Evolutionary conservation across 495 filamentous ascomycete species (phyloP).

Genomic region (Annulohypoxylon maeteangense): DNA sequence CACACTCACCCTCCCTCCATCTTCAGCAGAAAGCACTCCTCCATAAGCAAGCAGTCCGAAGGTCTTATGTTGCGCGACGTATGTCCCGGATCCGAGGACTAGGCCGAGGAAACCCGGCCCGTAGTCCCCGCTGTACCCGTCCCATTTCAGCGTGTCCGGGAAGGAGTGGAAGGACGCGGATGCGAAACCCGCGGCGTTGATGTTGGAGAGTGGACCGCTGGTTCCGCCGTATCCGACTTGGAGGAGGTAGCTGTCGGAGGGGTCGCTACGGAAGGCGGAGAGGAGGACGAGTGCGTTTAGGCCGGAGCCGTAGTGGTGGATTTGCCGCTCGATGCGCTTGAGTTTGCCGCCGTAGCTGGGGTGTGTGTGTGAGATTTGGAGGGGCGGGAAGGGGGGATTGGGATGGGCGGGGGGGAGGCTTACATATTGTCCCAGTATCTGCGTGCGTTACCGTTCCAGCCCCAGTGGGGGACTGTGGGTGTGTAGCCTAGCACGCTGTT

Average conservation of each 20-base stretch:
- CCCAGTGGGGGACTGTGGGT: slow-evolving; percentile 65
- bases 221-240: slow-evolving; percentile 61
- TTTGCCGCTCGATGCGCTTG: slow-evolving; percentile 61
- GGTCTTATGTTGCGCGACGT: slow-evolving; percentile 53
- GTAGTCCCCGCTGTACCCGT: slow-evolving; percentile 64
- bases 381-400: neutral
- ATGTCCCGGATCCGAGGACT: slow-evolving; percentile 56
- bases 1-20: slow-evolving; percentile 35
- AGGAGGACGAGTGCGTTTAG: slow-evolving; percentile 64
- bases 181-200: slow-evolving; percentile 61
- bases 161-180: slow-evolving; percentile 62
- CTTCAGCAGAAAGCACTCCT: slow-evolving; percentile 40
- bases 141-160: slow-evolving; percentile 62
- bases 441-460: slow-evolving; percentile 65
- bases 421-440: slow-evolving; percentile 64
- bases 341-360: slow-evolving; percentile 57
- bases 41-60: slow-evolving; percentile 58
- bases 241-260: slow-evolving; percentile 53
- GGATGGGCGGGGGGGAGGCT: neutral
- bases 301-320: slow-evolving; percentile 67
- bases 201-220: slow-evolving; percentile 61
- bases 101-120: slow-evolving; percentile 61
- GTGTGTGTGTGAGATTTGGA: neutral
- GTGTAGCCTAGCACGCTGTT: slow-evolving; percentile 62
- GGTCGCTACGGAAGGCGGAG: slow-evolving; percentile 53